Percentiles rank a stretch among this genome's conserved stretches.
phyloP scores from a whole-genome alignment of 768 basidiomycete genomes.

The Kwoniella sp. region DNA sequence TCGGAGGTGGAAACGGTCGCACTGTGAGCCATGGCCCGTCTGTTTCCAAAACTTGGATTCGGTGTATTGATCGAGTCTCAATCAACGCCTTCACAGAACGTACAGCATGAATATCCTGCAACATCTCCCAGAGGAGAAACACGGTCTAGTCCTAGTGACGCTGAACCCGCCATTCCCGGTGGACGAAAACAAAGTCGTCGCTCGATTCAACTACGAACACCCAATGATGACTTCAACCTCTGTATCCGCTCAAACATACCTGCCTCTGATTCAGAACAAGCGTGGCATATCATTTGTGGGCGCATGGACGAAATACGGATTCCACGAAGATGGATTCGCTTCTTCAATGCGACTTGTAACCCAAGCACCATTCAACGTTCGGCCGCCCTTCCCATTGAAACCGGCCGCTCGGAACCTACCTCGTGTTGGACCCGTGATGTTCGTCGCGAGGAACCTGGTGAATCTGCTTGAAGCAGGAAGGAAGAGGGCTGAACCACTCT shows the following conservation, averaged over 20 bases:
- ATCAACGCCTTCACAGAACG: constrained; percentile 44
- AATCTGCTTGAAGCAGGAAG: constrained; percentile 22
- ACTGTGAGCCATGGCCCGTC: constrained; percentile 61
- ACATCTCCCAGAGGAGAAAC: constrained; percentile 62
- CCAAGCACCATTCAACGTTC: constrained; percentile 34
- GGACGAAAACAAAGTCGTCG: constrained; percentile 58
- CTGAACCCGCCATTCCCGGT: constrained; percentile 72
- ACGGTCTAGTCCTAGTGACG: constrained; percentile 70
- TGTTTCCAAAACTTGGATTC: no score
- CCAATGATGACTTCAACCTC: constrained; percentile 67
- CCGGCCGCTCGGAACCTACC: constrained; percentile 39
- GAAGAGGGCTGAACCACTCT: constrained; percentile 18
- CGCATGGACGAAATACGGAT: constrained; percentile 75
- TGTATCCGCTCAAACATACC: constrained; percentile 62
- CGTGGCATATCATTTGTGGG: constrained; percentile 69
- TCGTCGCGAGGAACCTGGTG: constrained; percentile 14
- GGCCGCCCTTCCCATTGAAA: constrained; percentile 41
- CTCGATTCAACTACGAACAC: constrained; percentile 68
- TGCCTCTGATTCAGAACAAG: constrained; percentile 65
- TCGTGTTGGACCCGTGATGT: constrained; percentile 4
- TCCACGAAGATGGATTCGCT: constrained; percentile 78
- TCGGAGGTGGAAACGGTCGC: constrained; percentile 65
- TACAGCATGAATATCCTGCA: constrained; percentile 79
- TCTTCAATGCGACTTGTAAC: constrained; percentile 55
- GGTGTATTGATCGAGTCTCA: no score